Percentiles rank a stretch among this genome's conserved stretches.
These are phyloP conservation scores for Neonectria hederae DNA, from an alignment of 2,329 filamentous ascomycete genomes.

Conservation along the genomic window DNA sequence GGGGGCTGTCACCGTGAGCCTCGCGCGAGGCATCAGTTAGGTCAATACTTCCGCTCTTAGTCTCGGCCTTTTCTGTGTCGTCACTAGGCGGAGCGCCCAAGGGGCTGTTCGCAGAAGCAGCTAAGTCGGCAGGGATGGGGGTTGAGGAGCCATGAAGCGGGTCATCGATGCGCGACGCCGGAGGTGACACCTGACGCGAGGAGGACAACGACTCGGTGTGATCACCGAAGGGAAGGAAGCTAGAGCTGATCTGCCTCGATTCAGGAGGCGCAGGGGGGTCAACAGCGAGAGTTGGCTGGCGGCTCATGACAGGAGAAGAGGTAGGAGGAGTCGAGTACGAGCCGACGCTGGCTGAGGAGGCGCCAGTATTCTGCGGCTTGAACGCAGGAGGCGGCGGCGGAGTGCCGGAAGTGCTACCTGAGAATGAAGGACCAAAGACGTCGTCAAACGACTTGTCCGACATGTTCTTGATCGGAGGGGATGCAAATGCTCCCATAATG, in stretches of 20 bases:
- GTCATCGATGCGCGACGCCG: slow-evolving; percentile 66
- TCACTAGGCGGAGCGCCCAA: slow-evolving; percentile 52
- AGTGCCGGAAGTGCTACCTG: slow-evolving; percentile 53
- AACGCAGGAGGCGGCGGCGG: slow-evolving; percentile 52
- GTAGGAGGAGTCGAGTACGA: slow-evolving; percentile 65
- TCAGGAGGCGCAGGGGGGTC: slow-evolving; percentile 73
- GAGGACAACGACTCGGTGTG: slow-evolving; percentile 76
- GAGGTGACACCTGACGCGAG: slow-evolving; percentile 80
- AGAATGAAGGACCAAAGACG: slow-evolving; percentile 80
- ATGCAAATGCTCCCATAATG: slow-evolving; percentile 64
- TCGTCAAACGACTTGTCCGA: slow-evolving; percentile 82
- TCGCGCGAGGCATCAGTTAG: slow-evolving; percentile 41
- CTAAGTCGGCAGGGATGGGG: slow-evolving; percentile 40
- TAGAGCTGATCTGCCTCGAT: slow-evolving; percentile 80
- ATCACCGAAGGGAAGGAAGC: slow-evolving; percentile 75
- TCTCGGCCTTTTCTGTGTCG: slow-evolving; percentile 42
- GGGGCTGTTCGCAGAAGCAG: slow-evolving; percentile 31
- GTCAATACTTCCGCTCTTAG: slow-evolving; percentile 41
- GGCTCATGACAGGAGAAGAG: slow-evolving; percentile 72
- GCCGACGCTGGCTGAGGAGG: slow-evolving; percentile 62
- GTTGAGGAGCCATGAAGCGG: slow-evolving; percentile 46
- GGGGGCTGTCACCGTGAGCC: slow-evolving; percentile 30
- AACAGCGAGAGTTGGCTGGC: slow-evolving; percentile 64
- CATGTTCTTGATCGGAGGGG: slow-evolving; percentile 57
- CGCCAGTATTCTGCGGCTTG: slow-evolving; percentile 66